Base-by-base conservation (phyloP, 352 stramenopile genomes). In the Phytophthora cactorum region DNA sequence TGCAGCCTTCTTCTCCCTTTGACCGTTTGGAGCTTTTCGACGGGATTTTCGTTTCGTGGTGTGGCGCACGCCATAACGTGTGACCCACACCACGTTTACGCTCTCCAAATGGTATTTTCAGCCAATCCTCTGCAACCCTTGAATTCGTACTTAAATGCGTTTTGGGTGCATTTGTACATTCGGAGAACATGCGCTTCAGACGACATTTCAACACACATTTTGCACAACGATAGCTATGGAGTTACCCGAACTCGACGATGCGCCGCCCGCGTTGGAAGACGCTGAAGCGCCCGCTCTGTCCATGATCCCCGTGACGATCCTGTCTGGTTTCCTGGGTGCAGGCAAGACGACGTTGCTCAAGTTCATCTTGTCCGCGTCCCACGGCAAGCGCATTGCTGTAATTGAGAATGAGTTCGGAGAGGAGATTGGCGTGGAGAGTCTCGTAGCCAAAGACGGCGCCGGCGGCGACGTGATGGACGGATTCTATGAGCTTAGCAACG, bases 371-470 rank as follows among this genome's bases (percentile, higher is more conserved):
- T 92, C 85, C 14, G 93, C 90, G 28, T 62, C 66, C 4, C 96
- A 99, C 63, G 96, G 94, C 14, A 97, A 96, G 76, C 96, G 94
- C 64, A 96, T 99, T 57, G 96, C 97, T 1, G 96, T 99, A 31
- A 99, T 99, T 69, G 97, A 99, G 77, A 99, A 99, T 81, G 98
- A 99, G 74, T 99, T 99, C 73, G 98, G 97, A 34, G 93, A 98
- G 51, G 89, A 99, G 59, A 89, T 97, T 27, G 88, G 98, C 43
- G 97, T 98, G 31, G 93, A 99, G 66, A 96, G 91, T 50, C 84
- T 98, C 11, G 79, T 99, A 38, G 78, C 86, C 61, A 89, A 90
- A 60, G 77, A 92, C 46, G 84, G 82, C 3, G 64, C 69, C 3
- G 79, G 86, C 34, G 86, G 84, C 1, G 49, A 89, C 14, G 80